Evolutionary conservation across 2,329 filamentous ascomycete genomes (phyloP).

Genomic region (Fusarium continuum): DNA sequence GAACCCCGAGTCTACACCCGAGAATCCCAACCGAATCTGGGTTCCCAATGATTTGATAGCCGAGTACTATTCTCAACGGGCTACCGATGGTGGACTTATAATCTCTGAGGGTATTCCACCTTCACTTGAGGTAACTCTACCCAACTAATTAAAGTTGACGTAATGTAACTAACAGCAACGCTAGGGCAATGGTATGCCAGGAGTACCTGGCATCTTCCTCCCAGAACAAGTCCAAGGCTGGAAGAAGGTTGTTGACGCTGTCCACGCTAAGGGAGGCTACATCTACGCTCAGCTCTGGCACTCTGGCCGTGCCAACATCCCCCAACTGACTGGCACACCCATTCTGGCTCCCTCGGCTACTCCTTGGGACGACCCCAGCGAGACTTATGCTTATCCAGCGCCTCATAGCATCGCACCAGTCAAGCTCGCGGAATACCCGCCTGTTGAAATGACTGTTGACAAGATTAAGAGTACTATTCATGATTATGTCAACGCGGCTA

Average conservation of each 20-base stretch:
- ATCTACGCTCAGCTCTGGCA: conserved; percentile 70
- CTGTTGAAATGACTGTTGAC: conserved; percentile 50
- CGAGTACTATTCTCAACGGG: conserved; percentile 56
- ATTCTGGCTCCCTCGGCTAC: conserved; percentile 53
- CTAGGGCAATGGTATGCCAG: conserved; percentile 49
- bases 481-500: conserved; percentile 46
- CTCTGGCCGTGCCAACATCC: conserved; percentile 52
- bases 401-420: conserved; percentile 50
- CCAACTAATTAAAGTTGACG: accelerated
- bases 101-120: conserved; percentile 60
- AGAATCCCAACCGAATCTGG: conserved; percentile 52
- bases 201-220: conserved; percentile 67
- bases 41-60: conserved; percentile 54
- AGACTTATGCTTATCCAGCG: conserved; percentile 50
- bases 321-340: conserved; percentile 48
- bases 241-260: conserved; percentile 66
- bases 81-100: conserved; percentile 53
- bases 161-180: neutral
- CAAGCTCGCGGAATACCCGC: conserved; percentile 47
- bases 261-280: conserved; percentile 68
- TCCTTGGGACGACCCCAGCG: conserved; percentile 56
- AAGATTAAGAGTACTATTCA: conserved; percentile 51
- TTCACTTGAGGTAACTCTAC: conserved; percentile 48
- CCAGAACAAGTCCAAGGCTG: conserved; percentile 64
- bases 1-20: conserved; percentile 54